Evolutionary conservation across 768 basidiomycete species (phyloP).

Genomic region (Collybia sp.): DNA sequence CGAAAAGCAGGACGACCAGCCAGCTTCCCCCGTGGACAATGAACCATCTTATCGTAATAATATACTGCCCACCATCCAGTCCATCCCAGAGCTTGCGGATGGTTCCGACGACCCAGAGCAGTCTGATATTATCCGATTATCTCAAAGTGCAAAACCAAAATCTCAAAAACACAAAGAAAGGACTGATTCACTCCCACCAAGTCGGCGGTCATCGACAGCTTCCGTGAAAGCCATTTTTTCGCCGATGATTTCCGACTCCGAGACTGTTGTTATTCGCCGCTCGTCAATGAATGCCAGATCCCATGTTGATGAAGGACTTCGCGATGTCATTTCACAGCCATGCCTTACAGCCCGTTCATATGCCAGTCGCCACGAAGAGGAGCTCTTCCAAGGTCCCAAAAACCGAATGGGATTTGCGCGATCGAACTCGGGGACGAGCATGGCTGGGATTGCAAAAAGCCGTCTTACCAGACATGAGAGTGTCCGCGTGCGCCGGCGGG

Average conservation of each 20-base stretch:
- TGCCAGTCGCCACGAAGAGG: conserved; percentile 57
- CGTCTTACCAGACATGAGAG: conserved; percentile 67
- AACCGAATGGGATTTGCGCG: conserved; percentile 41
- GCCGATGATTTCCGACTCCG: conserved; percentile 45
- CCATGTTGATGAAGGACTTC: conserved; percentile 71
- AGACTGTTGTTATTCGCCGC: conserved; percentile 63
- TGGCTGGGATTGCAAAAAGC: conserved; percentile 59
- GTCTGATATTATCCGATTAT: conserved; percentile 30
- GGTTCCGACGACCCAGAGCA: conserved; percentile 25
- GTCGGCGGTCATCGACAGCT: conserved; percentile 59
- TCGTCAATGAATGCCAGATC: conserved; percentile 60
- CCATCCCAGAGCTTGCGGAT: conserved; percentile 43
- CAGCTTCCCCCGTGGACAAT: conserved; percentile 31
- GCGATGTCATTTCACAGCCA: conserved; percentile 76
- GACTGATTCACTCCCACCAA: conserved; percentile 21
- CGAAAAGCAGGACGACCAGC: conserved; percentile 36
- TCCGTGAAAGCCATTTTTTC: conserved; percentile 61
- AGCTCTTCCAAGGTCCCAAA: conserved; percentile 54
- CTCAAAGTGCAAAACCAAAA: conserved; percentile 18
- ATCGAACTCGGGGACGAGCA: conserved; percentile 55
- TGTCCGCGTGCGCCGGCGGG: conserved; percentile 58
- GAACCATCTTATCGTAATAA: conserved; percentile 33
- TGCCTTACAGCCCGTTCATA: conserved; percentile 66
- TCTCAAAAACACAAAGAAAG: no score
- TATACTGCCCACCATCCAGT: conserved; percentile 50